Evolutionary conservation across 345 rosid species (phyloP).

Genomic region (Geranium brycei): DNA sequence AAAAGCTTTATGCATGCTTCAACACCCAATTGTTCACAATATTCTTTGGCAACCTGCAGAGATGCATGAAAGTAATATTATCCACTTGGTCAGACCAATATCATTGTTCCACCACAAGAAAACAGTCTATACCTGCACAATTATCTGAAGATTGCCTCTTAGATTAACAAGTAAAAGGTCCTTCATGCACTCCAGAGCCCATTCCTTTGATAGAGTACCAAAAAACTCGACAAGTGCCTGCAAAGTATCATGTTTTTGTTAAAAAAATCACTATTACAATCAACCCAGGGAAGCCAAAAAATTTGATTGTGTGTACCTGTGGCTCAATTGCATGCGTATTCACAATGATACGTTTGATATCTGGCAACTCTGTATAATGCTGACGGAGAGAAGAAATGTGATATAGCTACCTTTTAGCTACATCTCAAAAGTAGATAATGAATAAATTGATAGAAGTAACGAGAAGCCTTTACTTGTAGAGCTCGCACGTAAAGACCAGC

Average conservation of each 20-base stretch:
- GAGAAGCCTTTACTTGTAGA: constrained; percentile 42
- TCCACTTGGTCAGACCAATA: too few species aligned
- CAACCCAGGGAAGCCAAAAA: too few species aligned
- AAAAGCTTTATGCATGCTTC: constrained; percentile 83
- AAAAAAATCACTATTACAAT: too few species aligned
- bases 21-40: constrained; percentile 89
- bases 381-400: constrained; percentile 26
- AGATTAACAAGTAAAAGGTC: constrained; percentile 83
- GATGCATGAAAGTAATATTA: constrained; percentile 6
- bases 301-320: too few species aligned
- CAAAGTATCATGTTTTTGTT: not conserved
- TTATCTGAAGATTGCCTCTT: constrained; percentile 89
- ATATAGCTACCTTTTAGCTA: constrained; percentile 3
- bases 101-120: constrained; percentile 2
- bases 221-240: constrained; percentile 99
- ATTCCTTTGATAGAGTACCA: constrained; percentile 87
- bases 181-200: constrained; percentile 99
- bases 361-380: constrained; percentile 87
- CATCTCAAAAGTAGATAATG: not conserved
- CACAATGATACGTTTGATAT: constrained; percentile 91
- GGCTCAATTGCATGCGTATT: constrained; percentile 99
- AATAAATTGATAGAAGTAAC: constrained; percentile 5
- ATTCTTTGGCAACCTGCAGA: constrained; percentile 83
- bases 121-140: constrained; percentile 43
- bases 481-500: constrained; percentile 88